Evolutionary conservation across 75 land plant genomes (phyloP), one percentile per base, ranked within the genome.

Genomic region (Larix kaempferi): DNA sequence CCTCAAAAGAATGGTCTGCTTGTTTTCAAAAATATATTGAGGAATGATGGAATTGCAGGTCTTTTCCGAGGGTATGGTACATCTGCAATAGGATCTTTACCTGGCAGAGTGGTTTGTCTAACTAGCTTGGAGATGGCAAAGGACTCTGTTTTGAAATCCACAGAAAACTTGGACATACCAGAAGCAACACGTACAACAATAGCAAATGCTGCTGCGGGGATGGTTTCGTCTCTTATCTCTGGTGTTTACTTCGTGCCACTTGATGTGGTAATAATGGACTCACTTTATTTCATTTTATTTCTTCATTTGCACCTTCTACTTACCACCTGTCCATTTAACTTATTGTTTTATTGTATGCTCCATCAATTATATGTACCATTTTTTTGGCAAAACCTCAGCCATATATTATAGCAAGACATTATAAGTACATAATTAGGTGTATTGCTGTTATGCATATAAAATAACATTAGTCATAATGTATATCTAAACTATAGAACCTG

Each of bases 101-200:
- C 99, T 54, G 97, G 99, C 65, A 80, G 99, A 62, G 89, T 92
- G 25, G 74, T 96, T 75, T 79, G 80, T 74, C 77, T 94, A 73
- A 90, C 99, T 23, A 85, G 94, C 3, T 83, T 96, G 55, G 99
- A 96, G 79, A 84, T 96, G 26, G 88, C 99, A 27, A 96, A 96
- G 64, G 89, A 90, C 29, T 67, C 87, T 71, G 83, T 87, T 57
- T 23, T 90, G 26, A 92, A 90, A 60, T 79, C 84, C 44, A 86
- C 90, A 17, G 83, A 87, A 61, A 59, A 71, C 19, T 7, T 88
- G 59, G 84, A 89, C 33, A 81, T 96, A 71, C 85, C 92, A 72
- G 93, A 94, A 65, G 91, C 93, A 14, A 81, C 94, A 1, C 89
- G 93, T 19, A 80, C 91, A 56, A 97, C 85, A 8, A 19, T 94